Evolutionary conservation across 148 eudicot species (phyloP).

Genomic region (Polygonum maritimum): DNA sequence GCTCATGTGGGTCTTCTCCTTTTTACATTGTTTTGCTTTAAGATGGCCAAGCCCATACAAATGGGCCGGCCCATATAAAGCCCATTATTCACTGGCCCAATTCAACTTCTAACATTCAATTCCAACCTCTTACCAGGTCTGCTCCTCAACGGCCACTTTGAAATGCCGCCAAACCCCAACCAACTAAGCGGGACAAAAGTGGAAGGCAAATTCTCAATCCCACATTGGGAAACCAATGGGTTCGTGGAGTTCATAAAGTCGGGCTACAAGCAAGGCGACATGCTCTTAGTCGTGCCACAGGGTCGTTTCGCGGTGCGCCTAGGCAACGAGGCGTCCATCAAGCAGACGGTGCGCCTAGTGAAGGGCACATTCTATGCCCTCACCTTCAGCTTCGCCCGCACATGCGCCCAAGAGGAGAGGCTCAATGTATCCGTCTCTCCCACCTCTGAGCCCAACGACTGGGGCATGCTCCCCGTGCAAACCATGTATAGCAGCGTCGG

Average conservation of each 20-base stretch:
- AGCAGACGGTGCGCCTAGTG: slow-evolving; percentile 21
- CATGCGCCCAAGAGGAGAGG: slow-evolving; percentile 39
- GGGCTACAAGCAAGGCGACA: slow-evolving; percentile 43
- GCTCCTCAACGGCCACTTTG: slow-evolving; percentile 43
- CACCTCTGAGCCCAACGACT: background rate
- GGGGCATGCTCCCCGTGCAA: slow-evolving; percentile 43
- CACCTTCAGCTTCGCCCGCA: slow-evolving; percentile 37
- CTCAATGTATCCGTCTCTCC: slow-evolving; percentile 14
- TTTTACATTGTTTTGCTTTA: too few relatives aligned
- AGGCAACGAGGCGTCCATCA: slow-evolving; percentile 35
- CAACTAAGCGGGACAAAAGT: slow-evolving; percentile 35
- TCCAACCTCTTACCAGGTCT: slow-evolving; percentile 18
- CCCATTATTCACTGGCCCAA: background rate
- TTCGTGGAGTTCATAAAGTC: slow-evolving; percentile 40
- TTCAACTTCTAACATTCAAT: background rate
- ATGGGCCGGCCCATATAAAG: too few relatives aligned
- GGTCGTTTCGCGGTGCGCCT: slow-evolving; percentile 36
- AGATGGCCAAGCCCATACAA: too few relatives aligned
- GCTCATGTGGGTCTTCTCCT: background rate
- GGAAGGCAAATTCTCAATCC: slow-evolving; percentile 21
- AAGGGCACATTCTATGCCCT: slow-evolving; percentile 31
- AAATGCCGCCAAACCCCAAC: slow-evolving; percentile 25
- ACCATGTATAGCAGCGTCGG: slow-evolving; percentile 69
- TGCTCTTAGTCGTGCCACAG: slow-evolving; percentile 41
- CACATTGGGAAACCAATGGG: slow-evolving; percentile 35